Conservation (phyloP, 106 monocot species). For the Amphibolis antarctica region DNA sequence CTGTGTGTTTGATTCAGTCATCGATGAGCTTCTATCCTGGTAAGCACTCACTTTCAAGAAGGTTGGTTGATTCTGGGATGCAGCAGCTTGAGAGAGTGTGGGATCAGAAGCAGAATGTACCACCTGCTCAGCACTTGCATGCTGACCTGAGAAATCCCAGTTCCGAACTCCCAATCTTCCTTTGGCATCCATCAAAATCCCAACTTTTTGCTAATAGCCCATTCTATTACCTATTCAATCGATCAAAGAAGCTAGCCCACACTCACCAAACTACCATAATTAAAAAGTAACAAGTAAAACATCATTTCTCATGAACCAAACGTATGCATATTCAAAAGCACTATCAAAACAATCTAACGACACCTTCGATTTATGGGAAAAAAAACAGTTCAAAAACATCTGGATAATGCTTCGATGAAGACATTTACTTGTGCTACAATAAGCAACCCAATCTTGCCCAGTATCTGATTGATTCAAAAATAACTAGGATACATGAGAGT, state of each 20-base stretch:
- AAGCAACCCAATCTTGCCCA: too few species aligned
- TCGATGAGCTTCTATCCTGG: constrained; percentile 14
- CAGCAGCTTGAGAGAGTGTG: constrained; percentile 11
- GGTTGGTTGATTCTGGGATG: constrained; percentile 17
- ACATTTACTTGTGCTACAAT: too few species aligned
- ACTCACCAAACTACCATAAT: not conserved
- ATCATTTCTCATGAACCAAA: too few species aligned
- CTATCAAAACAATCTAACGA: too few species aligned
- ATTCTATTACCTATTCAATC: not conserved
- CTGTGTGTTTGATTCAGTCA: constrained; percentile 9
- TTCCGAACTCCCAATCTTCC: constrained; percentile 28
- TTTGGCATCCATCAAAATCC: constrained; percentile 31
- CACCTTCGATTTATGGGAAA: too few species aligned
- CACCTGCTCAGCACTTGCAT: constrained; percentile 6
- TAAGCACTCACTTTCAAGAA: constrained; percentile 42
- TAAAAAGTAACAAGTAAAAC: too few species aligned
- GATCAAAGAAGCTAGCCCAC: not conserved
- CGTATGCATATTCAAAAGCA: too few species aligned
- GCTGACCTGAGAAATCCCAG: constrained; percentile 46
- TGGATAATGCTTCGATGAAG: too few species aligned
- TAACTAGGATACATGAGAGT: too few species aligned
- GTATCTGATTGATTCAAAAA: too few species aligned
- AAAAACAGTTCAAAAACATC: too few species aligned
- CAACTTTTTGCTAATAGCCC: not conserved
- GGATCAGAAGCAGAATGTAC: constrained; percentile 13